These are phyloP conservation scores for Leccinum obscurum DNA, from an alignment of 768 basidiomycete genomes.

Conservation along the genomic window DNA sequence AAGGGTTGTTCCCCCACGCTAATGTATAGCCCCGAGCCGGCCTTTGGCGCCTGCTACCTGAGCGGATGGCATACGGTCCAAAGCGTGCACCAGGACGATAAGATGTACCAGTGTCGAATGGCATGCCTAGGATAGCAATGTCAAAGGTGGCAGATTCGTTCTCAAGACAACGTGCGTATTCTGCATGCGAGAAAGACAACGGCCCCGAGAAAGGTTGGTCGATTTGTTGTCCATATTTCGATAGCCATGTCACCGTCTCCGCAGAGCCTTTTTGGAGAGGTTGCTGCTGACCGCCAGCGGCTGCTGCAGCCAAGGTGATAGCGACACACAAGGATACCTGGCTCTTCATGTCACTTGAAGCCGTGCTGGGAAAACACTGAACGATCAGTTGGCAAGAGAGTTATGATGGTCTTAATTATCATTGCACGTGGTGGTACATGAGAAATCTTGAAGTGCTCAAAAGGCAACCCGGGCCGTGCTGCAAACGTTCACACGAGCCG, in stretches of 20 bases:
- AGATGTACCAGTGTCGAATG: conserved; percentile 68
- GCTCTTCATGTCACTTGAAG: conserved; percentile 17
- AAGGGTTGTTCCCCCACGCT: conserved; percentile 73
- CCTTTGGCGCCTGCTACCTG: conserved; percentile 69
- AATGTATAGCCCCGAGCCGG: conserved; percentile 63
- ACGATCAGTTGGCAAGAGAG: neutral
- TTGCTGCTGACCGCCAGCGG: conserved; percentile 15
- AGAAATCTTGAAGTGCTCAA: neutral
- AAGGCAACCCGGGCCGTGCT: neutral
- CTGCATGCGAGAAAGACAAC: conserved; percentile 79
- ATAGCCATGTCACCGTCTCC: conserved; percentile 50
- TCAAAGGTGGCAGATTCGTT: conserved; percentile 34
- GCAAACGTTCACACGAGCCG: neutral
- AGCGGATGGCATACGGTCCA: conserved; percentile 83
- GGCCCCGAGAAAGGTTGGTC: conserved; percentile 82
- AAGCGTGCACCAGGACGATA: conserved; percentile 75
- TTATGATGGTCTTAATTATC: neutral
- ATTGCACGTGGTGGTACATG: neutral
- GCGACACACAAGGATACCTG: neutral
- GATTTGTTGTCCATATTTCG: conserved; percentile 72
- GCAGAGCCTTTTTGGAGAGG: conserved; percentile 7
- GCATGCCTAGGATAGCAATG: conserved; percentile 79
- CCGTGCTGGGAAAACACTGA: neutral
- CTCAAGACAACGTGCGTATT: conserved; percentile 44
- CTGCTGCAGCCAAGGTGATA: neutral